A percentile compares a stretch with the other conserved stretches of the same genome.
Evolutionary conservation across 257 asterid genomes (phyloP).

Genomic region (Rehmannia glutinosa): DNA sequence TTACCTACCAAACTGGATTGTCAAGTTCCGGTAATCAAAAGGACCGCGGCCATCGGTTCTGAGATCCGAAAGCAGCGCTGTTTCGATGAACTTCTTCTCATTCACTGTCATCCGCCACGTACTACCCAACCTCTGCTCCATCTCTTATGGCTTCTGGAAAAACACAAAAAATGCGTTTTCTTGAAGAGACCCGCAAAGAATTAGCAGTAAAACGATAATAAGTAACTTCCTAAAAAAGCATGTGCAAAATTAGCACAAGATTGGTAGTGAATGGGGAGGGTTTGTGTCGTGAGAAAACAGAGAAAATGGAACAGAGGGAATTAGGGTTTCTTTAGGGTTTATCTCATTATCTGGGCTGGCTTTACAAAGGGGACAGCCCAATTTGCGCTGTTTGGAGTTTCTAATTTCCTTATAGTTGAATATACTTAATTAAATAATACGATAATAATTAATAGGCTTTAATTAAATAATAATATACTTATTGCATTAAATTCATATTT

Average conservation of each 20-base stretch:
- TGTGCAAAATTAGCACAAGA: too few relatives aligned
- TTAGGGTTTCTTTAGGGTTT: slow-evolving; percentile 17
- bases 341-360: background rate
- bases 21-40: slow-evolving; percentile 67
- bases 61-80: slow-evolving; percentile 71
- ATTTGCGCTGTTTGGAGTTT: background rate
- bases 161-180: background rate
- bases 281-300: background rate
- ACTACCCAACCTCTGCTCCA: slow-evolving; percentile 83
- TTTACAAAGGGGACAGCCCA: slow-evolving; percentile 5
- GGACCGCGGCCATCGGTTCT: slow-evolving; percentile 91
- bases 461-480: too few relatives aligned
- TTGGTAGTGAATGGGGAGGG: too few relatives aligned
- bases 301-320: background rate
- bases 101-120: slow-evolving; percentile 68
- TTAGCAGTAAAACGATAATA: too few relatives aligned
- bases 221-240: background rate
- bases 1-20: slow-evolving; percentile 75
- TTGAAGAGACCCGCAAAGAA: background rate
- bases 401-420: too few relatives aligned
- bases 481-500: too few relatives aligned
- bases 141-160: slow-evolving; percentile 7
- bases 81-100: slow-evolving; percentile 72
- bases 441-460: too few relatives aligned
- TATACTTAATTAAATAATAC: too few relatives aligned